Conservation (phyloP, 129 eudicot genomes). For the Arctium minus region DNA sequence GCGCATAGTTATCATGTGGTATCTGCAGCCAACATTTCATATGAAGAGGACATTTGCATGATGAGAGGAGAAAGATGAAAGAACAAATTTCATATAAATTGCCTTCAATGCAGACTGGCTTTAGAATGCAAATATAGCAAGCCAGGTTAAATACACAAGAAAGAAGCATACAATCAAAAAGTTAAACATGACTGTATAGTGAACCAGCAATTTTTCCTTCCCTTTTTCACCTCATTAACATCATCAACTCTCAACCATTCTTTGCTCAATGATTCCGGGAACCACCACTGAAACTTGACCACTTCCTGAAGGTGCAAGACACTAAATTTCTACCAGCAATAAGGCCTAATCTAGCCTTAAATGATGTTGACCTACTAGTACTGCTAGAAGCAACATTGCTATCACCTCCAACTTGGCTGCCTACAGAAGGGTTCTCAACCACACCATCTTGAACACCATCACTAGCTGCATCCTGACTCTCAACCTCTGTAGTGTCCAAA, state of each 20-base stretch:
- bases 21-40: neutral
- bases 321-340: slow-evolving; percentile 54
- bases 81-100: neutral
- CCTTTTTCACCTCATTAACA: slow-evolving; percentile 2
- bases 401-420: slow-evolving; percentile 24
- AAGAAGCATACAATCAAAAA: slow-evolving; percentile 20
- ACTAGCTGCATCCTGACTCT: slow-evolving; percentile 45
- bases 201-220: slow-evolving; percentile 9
- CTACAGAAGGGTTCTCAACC: slow-evolving; percentile 16
- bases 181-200: slow-evolving; percentile 20
- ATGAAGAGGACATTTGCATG: neutral
- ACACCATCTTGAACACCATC: slow-evolving; percentile 38
- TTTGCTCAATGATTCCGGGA: slow-evolving; percentile 23
- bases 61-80: neutral
- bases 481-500: slow-evolving; percentile 56
- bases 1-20: neutral
- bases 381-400: slow-evolving; percentile 40
- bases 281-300: slow-evolving; percentile 67
- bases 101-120: slow-evolving; percentile 12
- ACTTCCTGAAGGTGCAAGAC: slow-evolving; percentile 56
- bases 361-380: slow-evolving; percentile 46
- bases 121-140: slow-evolving; percentile 20
- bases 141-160: slow-evolving; percentile 11
- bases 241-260: neutral
- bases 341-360: slow-evolving; percentile 55